Evolutionary conservation across 257 asterid species (phyloP).

Genomic region (Scutellaria minor): DNA sequence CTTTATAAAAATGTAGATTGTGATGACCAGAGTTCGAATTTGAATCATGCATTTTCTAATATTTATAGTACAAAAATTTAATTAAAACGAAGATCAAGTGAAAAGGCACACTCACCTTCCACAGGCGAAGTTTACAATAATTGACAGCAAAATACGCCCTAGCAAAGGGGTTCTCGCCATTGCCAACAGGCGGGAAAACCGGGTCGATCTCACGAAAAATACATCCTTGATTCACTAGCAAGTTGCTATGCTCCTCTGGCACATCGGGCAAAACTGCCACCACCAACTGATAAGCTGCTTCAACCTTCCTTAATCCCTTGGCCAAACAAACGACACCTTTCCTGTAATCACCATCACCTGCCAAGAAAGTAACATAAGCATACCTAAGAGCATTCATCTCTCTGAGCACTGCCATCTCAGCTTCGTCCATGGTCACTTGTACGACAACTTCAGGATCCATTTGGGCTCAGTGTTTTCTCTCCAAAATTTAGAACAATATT

Average conservation of each 20-base stretch:
- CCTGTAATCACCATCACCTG: conserved; percentile 47
- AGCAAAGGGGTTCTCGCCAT: conserved; percentile 27
- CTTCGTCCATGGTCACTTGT: not conserved
- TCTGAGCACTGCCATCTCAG: not conserved
- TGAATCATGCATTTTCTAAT: too few relatives aligned
- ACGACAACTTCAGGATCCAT: conserved; percentile 35
- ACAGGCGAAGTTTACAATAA: conserved; percentile 44
- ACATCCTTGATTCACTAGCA: conserved; percentile 45
- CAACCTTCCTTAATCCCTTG: conserved; percentile 47
- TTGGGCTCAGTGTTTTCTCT: too few relatives aligned
- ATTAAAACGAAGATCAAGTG: not conserved
- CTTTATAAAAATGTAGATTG: too few relatives aligned
- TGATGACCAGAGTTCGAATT: too few relatives aligned
- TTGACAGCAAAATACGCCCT: conserved; percentile 40
- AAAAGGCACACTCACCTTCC: conserved; percentile 26
- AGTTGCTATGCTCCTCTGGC: conserved; percentile 45
- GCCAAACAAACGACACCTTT: conserved; percentile 51
- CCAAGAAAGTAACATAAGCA: conserved; percentile 53
- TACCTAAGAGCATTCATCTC: conserved; percentile 3
- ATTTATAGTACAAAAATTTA: too few relatives aligned
- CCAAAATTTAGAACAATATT: not conserved
- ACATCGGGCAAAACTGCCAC: conserved; percentile 48
- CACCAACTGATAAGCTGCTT: conserved; percentile 42
- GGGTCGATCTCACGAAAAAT: conserved; percentile 44
- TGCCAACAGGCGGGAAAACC: conserved; percentile 31